These are phyloP conservation scores for Paragyromitra xinjiangensis DNA, from an alignment of 495 filamentous ascomycete species.

Conservation along the genomic window DNA sequence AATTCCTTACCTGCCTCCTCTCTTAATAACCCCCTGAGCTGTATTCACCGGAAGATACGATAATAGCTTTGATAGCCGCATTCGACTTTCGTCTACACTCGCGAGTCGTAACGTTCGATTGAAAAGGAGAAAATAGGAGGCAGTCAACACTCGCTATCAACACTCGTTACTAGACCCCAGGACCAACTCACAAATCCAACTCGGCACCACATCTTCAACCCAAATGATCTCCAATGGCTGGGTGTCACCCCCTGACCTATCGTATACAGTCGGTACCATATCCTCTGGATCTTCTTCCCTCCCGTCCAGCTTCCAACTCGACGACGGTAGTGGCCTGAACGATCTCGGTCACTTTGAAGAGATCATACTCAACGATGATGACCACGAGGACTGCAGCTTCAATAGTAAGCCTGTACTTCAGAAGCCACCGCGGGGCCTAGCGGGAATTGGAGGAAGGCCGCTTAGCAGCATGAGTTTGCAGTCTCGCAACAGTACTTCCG, in stretches of 20 bases:
- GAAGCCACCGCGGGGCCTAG: conserved; percentile 32
- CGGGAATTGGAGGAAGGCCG: conserved; percentile 28
- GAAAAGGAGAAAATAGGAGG: conserved; percentile 38
- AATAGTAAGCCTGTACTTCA: conserved; percentile 18
- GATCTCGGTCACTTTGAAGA: conserved; percentile 90
- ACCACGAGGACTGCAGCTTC: conserved; percentile 31
- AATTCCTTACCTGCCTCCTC: conserved; percentile 27
- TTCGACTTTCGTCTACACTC: not conserved
- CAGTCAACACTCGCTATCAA: conserved; percentile 8
- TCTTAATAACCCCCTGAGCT: conserved; percentile 13
- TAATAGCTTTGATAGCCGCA: conserved; percentile 31
- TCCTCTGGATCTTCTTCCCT: conserved; percentile 93
- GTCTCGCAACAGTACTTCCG: conserved; percentile 38
- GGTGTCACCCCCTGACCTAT: conserved; percentile 51
- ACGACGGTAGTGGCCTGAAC: conserved; percentile 70
- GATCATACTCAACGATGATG: conserved; percentile 78
- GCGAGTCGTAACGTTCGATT: not conserved
- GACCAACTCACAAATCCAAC: not conserved
- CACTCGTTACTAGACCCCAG: not conserved
- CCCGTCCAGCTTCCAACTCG: conserved; percentile 77
- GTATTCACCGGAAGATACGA: conserved; percentile 5
- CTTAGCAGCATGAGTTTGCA: conserved; percentile 40
- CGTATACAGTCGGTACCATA: conserved; percentile 68
- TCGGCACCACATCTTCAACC: conserved; percentile 15
- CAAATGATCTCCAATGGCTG: conserved; percentile 51